Conservation (phyloP, 208 protist species). For the Trichomonas gallinae region DNA sequence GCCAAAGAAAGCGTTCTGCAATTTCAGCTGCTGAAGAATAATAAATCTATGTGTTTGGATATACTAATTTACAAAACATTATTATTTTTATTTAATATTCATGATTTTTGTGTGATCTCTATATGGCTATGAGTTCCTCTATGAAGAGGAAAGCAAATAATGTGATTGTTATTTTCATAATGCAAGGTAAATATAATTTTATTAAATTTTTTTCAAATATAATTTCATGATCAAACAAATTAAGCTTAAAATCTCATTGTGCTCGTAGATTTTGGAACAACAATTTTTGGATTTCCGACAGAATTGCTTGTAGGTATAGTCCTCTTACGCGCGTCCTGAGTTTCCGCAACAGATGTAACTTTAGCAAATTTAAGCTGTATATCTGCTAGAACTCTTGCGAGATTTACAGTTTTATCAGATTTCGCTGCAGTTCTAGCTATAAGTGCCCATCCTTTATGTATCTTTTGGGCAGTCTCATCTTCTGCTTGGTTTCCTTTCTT, state of each 20-base stretch:
- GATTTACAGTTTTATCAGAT: not conserved
- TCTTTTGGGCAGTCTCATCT: not conserved
- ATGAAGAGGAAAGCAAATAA: too few relatives aligned
- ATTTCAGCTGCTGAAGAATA: not conserved
- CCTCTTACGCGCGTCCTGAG: not conserved
- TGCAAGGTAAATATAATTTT: too few relatives aligned
- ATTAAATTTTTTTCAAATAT: not conserved
- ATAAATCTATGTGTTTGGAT: not conserved
- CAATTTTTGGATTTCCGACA: not conserved
- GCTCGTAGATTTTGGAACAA: not conserved
- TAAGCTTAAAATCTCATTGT: not conserved
- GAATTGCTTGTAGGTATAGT: not conserved
- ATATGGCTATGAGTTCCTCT: too few relatives aligned
- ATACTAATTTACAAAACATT: not conserved
- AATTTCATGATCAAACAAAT: not conserved
- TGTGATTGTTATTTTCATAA: too few relatives aligned
- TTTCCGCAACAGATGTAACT: not conserved
- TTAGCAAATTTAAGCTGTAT: not conserved
- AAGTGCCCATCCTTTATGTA: not conserved
- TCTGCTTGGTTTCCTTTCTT: not conserved
- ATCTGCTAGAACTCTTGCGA: not conserved
- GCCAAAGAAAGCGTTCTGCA: not conserved
- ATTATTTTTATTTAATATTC: not conserved
- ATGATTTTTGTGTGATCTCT: too few relatives aligned
- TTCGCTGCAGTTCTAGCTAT: not conserved